A percentile compares a stretch with the other conserved stretches of the same genome.
Evolutionary conservation across 2,329 filamentous ascomycete species (phyloP).

Genomic region (Aspergillus sp.): DNA sequence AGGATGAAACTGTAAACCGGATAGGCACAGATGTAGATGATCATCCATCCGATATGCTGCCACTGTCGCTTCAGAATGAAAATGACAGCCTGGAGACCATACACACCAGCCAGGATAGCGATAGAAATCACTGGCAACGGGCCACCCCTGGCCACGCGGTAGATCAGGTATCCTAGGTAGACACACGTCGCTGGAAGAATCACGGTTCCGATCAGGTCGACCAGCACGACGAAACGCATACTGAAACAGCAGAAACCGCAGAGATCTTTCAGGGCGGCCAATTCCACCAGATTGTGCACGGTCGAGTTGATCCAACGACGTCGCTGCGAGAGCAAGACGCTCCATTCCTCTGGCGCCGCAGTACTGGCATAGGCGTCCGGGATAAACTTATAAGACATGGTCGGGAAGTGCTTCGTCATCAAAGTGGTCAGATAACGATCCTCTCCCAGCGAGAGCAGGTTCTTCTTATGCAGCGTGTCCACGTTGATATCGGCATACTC

Average conservation of each 20-base stretch:
- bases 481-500: conserved; percentile 89
- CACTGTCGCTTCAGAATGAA: conserved; percentile 97
- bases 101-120: conserved; percentile 84
- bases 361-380: conserved; percentile 91
- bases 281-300: conserved; percentile 89
- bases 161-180: conserved; percentile 87
- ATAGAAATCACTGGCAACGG: conserved; percentile 85
- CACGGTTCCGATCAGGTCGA: conserved; percentile 89
- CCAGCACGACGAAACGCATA: conserved; percentile 94
- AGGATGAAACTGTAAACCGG: conserved; percentile 90
- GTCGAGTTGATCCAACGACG: conserved; percentile 99
- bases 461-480: conserved; percentile 94
- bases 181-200: conserved; percentile 85
- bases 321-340: conserved; percentile 91
- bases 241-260: conserved; percentile 99
- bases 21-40: conserved; percentile 95
- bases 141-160: conserved; percentile 69
- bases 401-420: conserved; percentile 97
- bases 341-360: conserved; percentile 91
- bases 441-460: conserved; percentile 87
- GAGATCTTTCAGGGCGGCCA: conserved; percentile 87
- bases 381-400: conserved; percentile 95
- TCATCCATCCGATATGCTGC: conserved; percentile 99
- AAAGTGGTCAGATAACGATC: conserved; percentile 96
- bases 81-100: conserved; percentile 92